Conservation (phyloP, 345 rosid species). For the Eucalyptus erythrocorys region DNA sequence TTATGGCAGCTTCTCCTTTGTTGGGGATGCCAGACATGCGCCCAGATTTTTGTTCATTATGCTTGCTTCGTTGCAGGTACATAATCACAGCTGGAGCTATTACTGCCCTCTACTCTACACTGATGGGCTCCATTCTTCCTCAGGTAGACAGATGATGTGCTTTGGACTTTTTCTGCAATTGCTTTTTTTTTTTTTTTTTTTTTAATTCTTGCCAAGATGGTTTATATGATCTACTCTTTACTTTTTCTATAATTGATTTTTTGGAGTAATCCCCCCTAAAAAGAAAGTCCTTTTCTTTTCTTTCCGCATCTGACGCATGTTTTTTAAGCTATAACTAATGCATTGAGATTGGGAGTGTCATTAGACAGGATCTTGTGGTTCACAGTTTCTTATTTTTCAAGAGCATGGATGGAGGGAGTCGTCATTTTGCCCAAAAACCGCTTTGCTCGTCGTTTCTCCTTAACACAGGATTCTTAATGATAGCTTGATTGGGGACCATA, state of each 20-base stretch:
- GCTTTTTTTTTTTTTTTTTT: too few species aligned
- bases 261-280: background rate
- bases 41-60: background rate
- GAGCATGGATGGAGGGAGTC: background rate
- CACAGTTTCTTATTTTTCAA: background rate
- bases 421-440: background rate
- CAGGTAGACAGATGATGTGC: constrained; percentile 43
- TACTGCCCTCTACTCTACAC: constrained; percentile 90
- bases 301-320: background rate
- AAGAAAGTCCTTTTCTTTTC: background rate
- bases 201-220: background rate
- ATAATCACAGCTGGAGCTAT: constrained; percentile 79
- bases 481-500: background rate
- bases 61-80: constrained; percentile 37
- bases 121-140: constrained; percentile 95
- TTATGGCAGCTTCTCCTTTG: too few species aligned
- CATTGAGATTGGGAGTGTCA: background rate
- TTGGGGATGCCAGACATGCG: background rate
- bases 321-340: background rate
- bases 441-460: background rate
- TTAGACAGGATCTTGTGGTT: background rate
- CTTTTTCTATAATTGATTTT: background rate
- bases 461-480: background rate
- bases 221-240: background rate
- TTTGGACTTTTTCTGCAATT: background rate